Evolutionary conservation across 129 eudicot genomes (phyloP).

Genomic region (Scalesia atractyloides): DNA sequence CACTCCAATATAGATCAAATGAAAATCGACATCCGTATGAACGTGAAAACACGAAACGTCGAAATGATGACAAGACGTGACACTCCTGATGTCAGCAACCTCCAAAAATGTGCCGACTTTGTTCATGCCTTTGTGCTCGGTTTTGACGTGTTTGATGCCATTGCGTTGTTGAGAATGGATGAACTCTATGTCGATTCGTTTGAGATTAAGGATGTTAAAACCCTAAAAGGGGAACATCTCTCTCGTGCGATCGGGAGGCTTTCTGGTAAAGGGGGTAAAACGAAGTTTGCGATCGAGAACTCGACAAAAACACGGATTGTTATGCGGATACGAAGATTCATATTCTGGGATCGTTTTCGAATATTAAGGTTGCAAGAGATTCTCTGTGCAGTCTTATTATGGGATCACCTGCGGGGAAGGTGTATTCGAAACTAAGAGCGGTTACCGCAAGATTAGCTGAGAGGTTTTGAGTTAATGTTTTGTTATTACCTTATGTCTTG

Average conservation of each 20-base stretch:
- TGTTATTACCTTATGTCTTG: no score
- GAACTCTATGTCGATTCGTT: slow-evolving; percentile 81
- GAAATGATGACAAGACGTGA: slow-evolving; percentile 69
- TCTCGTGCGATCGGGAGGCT: slow-evolving; percentile 77
- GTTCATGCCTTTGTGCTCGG: slow-evolving; percentile 85
- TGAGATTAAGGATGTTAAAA: slow-evolving; percentile 78
- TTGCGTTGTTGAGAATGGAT: slow-evolving; percentile 64
- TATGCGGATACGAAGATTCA: slow-evolving; percentile 76
- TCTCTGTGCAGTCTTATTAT: slow-evolving; percentile 68
- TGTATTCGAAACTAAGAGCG: slow-evolving; percentile 70
- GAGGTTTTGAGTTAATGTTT: slow-evolving; percentile 46
- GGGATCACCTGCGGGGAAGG: slow-evolving; percentile 74
- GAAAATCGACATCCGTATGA: slow-evolving; percentile 82
- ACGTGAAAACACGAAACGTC: slow-evolving; percentile 61
- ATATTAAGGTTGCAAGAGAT: slow-evolving; percentile 72
- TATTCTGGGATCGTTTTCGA: slow-evolving; percentile 68
- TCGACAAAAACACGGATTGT: slow-evolving; percentile 78
- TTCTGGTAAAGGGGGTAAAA: slow-evolving; percentile 78
- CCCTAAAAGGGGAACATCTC: slow-evolving; percentile 65
- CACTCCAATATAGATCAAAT: slow-evolving; percentile 63
- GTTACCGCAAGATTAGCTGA: slow-evolving; percentile 68
- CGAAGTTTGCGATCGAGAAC: slow-evolving; percentile 73
- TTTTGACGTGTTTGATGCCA: slow-evolving; percentile 65
- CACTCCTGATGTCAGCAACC: slow-evolving; percentile 76
- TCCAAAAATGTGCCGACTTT: slow-evolving; percentile 78